Percentiles rank a stretch among this genome's conserved stretches.
Evolutionary conservation across 768 basidiomycete species (phyloP).

Genomic region (Vararia minispora): DNA sequence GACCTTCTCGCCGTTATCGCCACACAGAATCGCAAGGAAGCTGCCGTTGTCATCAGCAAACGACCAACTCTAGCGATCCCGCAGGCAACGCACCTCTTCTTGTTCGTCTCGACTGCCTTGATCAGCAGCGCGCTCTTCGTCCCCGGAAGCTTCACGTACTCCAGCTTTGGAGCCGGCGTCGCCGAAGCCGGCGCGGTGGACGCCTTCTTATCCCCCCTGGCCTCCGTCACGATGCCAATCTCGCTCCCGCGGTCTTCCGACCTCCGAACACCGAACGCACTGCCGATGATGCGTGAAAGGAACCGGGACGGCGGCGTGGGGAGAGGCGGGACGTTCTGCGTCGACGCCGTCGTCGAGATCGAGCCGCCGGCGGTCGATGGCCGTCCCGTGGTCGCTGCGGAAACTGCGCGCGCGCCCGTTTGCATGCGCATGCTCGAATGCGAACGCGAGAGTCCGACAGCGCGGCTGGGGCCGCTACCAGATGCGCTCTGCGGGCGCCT

Average conservation of each 20-base stretch:
- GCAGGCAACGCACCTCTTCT: conserved; percentile 58
- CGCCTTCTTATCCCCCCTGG: conserved; percentile 22
- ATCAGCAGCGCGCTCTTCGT: conserved; percentile 79
- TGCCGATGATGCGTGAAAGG: conserved; percentile 58
- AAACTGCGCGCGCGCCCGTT: not conserved
- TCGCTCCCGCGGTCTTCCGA: conserved; percentile 39
- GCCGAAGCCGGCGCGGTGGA: conserved; percentile 33
- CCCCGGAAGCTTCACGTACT: conserved; percentile 87
- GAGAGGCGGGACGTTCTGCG: conserved; percentile 17
- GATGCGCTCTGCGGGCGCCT: too few relatives aligned
- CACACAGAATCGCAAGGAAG: conserved; percentile 88
- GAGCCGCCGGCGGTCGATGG: conserved; percentile 1
- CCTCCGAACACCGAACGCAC: conserved; percentile 48
- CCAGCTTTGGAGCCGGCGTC: conserved; percentile 70
- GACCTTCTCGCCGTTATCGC: conserved; percentile 87
- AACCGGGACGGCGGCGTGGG: conserved; percentile 42
- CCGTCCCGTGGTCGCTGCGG: too few relatives aligned
- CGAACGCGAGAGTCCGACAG: too few relatives aligned
- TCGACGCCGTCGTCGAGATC: not conserved
- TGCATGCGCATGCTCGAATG: too few relatives aligned
- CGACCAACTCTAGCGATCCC: not conserved
- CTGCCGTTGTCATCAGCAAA: conserved; percentile 25
- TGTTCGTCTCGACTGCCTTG: conserved; percentile 81
- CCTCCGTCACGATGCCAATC: conserved; percentile 30
- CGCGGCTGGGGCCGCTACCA: too few relatives aligned